Evolutionary conservation across 805 yeast genomes (phyloP).

Genomic region (Saturnispora dispora): DNA sequence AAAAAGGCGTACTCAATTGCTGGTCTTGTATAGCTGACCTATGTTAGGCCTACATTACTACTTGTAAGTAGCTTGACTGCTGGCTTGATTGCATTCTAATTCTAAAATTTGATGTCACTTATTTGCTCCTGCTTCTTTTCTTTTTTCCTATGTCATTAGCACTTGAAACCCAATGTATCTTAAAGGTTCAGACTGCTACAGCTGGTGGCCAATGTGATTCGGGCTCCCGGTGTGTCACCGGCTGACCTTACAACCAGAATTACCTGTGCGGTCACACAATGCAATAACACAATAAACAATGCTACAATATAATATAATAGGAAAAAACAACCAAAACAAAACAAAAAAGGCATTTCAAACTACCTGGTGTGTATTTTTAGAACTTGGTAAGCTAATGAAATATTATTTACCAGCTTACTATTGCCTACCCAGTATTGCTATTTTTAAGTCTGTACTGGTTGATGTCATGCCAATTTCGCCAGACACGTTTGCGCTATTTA

Average conservation of each 20-base stretch:
- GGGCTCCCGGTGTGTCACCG: not conserved
- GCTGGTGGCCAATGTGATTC: not conserved
- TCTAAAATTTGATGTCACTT: too few relatives aligned
- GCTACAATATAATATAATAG: not conserved
- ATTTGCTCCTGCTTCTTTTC: not conserved
- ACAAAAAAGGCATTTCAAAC: too few relatives aligned
- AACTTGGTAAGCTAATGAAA: not conserved
- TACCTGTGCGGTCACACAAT: not conserved
- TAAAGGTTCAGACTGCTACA: not conserved
- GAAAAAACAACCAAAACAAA: not conserved
- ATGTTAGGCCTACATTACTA: too few relatives aligned
- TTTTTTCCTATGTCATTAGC: not conserved
- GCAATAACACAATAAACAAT: not conserved
- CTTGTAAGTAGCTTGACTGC: too few relatives aligned
- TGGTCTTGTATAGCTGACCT: too few relatives aligned
- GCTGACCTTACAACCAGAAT: not conserved
- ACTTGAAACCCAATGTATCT: not conserved
- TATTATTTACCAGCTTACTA: too few relatives aligned
- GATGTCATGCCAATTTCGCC: not conserved
- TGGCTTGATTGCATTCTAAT: too few relatives aligned
- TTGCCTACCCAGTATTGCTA: too few relatives aligned
- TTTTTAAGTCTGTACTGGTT: too few relatives aligned
- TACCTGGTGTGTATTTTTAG: not conserved
- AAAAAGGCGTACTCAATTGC: too few relatives aligned
- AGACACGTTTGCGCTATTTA: not conserved